Conservation (phyloP, 1,284 basidiomycete genomes). For the Ceratobasidium sp. region DNA sequence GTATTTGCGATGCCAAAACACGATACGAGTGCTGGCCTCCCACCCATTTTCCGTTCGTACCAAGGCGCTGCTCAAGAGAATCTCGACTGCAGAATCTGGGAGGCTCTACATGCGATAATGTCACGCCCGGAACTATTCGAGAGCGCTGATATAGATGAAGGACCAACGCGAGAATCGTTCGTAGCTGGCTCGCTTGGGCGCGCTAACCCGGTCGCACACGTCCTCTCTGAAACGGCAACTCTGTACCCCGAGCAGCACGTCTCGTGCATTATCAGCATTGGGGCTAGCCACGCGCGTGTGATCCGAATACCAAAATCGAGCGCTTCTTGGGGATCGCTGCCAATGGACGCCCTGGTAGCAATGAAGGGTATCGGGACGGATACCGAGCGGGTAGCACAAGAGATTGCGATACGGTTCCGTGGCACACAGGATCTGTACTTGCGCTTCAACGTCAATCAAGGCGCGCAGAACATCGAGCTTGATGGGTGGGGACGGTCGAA, state of each 20-base stretch:
- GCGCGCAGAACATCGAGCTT: not conserved
- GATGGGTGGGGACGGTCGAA: not conserved
- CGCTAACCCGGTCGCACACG: slow-evolving; percentile 18
- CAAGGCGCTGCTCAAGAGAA: not conserved
- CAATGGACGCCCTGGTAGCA: not conserved
- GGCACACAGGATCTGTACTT: not conserved
- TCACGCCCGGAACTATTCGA: slow-evolving; percentile 19
- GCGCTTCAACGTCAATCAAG: not conserved
- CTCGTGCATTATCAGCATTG: slow-evolving; percentile 12
- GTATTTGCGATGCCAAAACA: slow-evolving; percentile 13
- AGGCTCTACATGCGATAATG: slow-evolving; percentile 20
- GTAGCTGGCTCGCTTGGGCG: not conserved
- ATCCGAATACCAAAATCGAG: slow-evolving; percentile 4
- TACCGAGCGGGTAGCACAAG: slow-evolving; percentile 25
- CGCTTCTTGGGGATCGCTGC: not conserved
- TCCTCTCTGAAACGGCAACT: slow-evolving; percentile 1
- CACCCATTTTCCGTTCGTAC: slow-evolving; percentile 1
- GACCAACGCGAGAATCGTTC: not conserved
- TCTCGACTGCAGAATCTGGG: slow-evolving; percentile 18
- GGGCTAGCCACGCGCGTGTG: not conserved
- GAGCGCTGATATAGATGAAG: not conserved
- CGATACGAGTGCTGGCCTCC: not conserved
- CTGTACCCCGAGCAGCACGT: slow-evolving; percentile 8
- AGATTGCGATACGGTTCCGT: not conserved
- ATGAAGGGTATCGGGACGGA: slow-evolving; percentile 16